Evolutionary conservation across 139 green algal genomes (phyloP), one percentile per base, ranked within the genome.

Genomic region (Prasinococcaceae sp.): DNA sequence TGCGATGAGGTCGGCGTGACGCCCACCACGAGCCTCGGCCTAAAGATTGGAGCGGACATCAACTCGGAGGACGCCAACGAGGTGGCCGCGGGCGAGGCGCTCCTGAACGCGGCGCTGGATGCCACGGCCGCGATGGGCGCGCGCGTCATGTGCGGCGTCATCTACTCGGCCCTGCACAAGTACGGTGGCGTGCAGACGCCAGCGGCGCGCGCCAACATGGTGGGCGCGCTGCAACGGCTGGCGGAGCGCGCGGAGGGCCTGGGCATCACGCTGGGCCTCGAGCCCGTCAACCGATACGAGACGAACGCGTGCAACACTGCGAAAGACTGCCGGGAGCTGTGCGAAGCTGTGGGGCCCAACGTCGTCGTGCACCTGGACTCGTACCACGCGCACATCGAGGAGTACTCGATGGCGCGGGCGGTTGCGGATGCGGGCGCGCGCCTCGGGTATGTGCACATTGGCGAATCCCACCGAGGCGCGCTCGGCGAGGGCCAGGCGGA

Each of bases 361-460:
- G 61, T 69, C 32, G 20, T 58, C 6, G 17, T 69, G 5, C 61
- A 69, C 30, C 51, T 69, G 4, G 61, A 69, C 44, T 45, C 52
- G 46, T 69, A 63, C 44, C 61, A 69, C 61, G 63, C 63, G 61
- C 30, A 63, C 47, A 69, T 69, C 42, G 61, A 69, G 52, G 61
- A 69, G 45, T 8, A 42, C 29, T 46, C 43, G n/a, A n/a, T 62
- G 10, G 45, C 43, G 20, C 37, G 39, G 9, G 61, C 61, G 24
- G 47, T 69, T 0, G 14, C 9, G 10, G 6, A 10, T 28, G 57
- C 43, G 38, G 61, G 61, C 6, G 53, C 52, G 19, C 58, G 35
- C n/a, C 44, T 69, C 25, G 47, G 54, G 20, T 69, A 69, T 39
- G 61, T 59, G 8, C 60, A 68, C 53, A 60, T 68, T 38, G 60